Conservation (phyloP, 1,284 basidiomycete genomes). For the Schizophyllum commune region DNA sequence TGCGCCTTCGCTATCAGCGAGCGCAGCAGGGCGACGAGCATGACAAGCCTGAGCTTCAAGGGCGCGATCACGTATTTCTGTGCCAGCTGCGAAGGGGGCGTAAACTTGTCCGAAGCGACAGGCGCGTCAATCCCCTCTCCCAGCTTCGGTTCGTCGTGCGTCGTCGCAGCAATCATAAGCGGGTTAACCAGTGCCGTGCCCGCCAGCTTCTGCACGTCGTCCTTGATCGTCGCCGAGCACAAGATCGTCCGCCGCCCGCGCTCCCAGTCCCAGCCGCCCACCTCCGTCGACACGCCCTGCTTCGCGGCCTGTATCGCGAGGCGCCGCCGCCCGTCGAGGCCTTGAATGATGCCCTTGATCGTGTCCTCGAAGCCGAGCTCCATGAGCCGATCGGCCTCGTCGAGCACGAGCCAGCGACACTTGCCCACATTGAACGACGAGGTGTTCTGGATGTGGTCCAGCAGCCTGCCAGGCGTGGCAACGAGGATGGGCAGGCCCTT, state of each 20-base stretch:
- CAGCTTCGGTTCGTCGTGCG: conserved; percentile 30
- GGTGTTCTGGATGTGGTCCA: conserved; percentile 94
- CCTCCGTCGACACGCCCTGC: conserved; percentile 64
- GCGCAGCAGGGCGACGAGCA: conserved; percentile 80
- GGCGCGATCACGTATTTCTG: conserved; percentile 93
- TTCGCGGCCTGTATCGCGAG: conserved; percentile 67
- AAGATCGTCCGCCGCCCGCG: conserved; percentile 75
- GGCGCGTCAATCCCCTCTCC: background rate
- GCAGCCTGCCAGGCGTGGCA: conserved; percentile 92
- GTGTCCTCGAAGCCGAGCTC: conserved; percentile 96
- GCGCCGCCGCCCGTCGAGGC: conserved; percentile 73
- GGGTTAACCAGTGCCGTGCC: conserved; percentile 73
- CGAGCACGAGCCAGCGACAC: conserved; percentile 92
- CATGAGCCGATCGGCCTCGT: conserved; percentile 96
- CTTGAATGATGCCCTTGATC: conserved; percentile 81
- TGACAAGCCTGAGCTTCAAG: conserved; percentile 88
- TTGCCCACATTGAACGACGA: conserved; percentile 88
- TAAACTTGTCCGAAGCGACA: conserved; percentile 39
- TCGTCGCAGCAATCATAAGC: conserved; percentile 64
- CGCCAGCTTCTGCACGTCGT: conserved; percentile 91
- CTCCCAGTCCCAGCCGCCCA: conserved; percentile 84
- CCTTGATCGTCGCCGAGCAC: conserved; percentile 94
- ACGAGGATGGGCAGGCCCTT: conserved; percentile 81
- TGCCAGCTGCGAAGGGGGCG: conserved; percentile 90
- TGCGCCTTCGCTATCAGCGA: conserved; percentile 61